Evolutionary conservation across 192 early-diverging fungal species (phyloP), one percentile per base, ranked within the genome.

Genomic region (Coemansia sp.): DNA sequence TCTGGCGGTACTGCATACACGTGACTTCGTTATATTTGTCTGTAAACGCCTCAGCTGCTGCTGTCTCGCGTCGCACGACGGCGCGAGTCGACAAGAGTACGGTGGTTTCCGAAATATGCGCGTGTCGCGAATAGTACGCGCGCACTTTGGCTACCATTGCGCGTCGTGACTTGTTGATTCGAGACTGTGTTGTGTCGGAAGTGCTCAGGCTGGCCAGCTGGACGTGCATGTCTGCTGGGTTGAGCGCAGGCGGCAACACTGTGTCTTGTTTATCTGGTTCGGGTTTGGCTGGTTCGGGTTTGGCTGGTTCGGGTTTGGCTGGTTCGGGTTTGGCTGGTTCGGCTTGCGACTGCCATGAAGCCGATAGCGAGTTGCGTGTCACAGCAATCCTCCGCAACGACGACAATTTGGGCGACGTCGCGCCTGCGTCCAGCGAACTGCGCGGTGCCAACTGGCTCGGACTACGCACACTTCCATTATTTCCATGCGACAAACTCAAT

Each of bases 1-100:
- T 57, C 16, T 67, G 49, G 6, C 71, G 71, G 29, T 61, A 74
- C 51, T 51, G 20, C 37, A 54, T 64, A 26, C 68, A 74, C 6
- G 77, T 80, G 11, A 64, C 64, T 52, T 80, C 77, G 64, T 73
- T 80, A 65, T 80, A 80, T 38, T 66, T 58, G 19, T 65, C 60
- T 1, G 63, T 24, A 38, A 74, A 62, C 23, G 71, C 77, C 0
- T 56, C 61, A 14, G 47, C 23, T 4, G 77, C 50, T 27, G 65
- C 71, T 0, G 61, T 64, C 45, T 80, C 77, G 19, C 65, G 54
- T 18, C 77, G 71, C 22, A 80, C 71, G 3, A 71, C 71, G 7
- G 71, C 77, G 8, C 68, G 71, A 5, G 68, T 66, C 2, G 77
- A 65, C 54, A 71, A 49, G 23, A 80, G 62, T 0, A 73, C 70